phyloP scores from a whole-genome alignment of 768 basidiomycete genomes.

The Mrakia frigida region DNA sequence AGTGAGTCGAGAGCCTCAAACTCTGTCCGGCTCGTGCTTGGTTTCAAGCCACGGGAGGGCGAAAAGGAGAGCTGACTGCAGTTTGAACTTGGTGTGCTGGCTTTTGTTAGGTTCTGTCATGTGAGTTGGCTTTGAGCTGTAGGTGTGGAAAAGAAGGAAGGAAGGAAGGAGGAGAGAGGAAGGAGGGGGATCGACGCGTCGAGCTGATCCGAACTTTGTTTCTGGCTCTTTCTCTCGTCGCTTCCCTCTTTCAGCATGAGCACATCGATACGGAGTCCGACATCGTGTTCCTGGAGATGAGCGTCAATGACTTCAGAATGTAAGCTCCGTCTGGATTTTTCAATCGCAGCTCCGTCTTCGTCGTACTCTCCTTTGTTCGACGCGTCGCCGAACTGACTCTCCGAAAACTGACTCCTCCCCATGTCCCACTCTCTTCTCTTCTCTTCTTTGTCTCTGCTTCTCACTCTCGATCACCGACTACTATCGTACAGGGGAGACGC shows the following conservation, averaged over 20 bases:
- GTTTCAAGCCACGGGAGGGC: too few species aligned
- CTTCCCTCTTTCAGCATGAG: not conserved
- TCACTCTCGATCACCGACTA: not conserved
- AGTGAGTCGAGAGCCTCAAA: not conserved
- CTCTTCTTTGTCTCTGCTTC: not conserved
- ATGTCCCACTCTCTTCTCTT: not conserved
- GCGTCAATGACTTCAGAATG: slow-evolving; percentile 14
- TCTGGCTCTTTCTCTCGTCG: not conserved
- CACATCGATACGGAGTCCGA: slow-evolving; percentile 8
- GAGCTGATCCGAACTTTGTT: not conserved
- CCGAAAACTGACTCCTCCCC: not conserved
- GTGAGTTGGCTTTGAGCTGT: not conserved
- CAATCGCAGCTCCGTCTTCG: too few species aligned
- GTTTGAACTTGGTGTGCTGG: not conserved
- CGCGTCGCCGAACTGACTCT: too few species aligned
- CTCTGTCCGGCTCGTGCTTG: not conserved
- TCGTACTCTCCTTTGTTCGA: not conserved
- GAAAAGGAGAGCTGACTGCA: too few species aligned
- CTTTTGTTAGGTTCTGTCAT: not conserved
- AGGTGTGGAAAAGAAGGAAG: not conserved
- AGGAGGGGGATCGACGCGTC: not conserved
- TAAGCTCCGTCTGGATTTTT: not conserved
- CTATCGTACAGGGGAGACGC: not conserved
- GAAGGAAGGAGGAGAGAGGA: not conserved
- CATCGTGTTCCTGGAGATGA: slow-evolving; percentile 2